A percentile compares a stretch with the other conserved stretches of the same genome.
Evolutionary conservation across 768 basidiomycete species (phyloP).

Genomic region (Lactarius trivialis): DNA sequence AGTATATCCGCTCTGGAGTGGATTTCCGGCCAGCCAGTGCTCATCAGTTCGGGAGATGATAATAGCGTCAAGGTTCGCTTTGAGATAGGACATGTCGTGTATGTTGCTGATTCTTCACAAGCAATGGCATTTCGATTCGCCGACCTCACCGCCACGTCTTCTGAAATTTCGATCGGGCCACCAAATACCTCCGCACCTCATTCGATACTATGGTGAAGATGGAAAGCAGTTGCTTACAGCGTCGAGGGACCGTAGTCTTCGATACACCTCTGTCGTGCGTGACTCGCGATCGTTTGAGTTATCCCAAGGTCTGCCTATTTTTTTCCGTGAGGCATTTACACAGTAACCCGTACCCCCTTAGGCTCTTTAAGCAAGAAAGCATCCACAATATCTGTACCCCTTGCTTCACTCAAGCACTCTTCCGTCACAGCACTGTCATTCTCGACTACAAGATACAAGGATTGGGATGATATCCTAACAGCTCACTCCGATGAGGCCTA

Average conservation of each 20-base stretch:
- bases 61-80: constrained; percentile 83
- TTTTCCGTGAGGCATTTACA: background rate
- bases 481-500: constrained; percentile 76
- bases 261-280: constrained; percentile 88
- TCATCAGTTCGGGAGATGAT: constrained; percentile 87
- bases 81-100: background rate
- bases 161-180: constrained; percentile 93
- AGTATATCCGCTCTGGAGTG: constrained; percentile 79
- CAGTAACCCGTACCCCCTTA: constrained; percentile 28
- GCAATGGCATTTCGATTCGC: constrained; percentile 99
- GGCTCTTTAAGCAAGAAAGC: constrained; percentile 84
- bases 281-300: constrained; percentile 94
- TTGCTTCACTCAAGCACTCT: constrained; percentile 79
- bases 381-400: constrained; percentile 64
- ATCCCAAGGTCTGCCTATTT: constrained; percentile 63
- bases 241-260: constrained; percentile 80
- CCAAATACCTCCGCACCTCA: constrained; percentile 81
- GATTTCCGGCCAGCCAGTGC: constrained; percentile 87
- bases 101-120: constrained; percentile 29
- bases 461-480: constrained; percentile 98
- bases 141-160: constrained; percentile 75
- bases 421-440: constrained; percentile 72
- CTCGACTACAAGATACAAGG: constrained; percentile 76
- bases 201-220: constrained; percentile 95
- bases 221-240: constrained; percentile 91